Evolutionary conservation across 2,329 filamentous ascomycete species (phyloP).

Genomic region (Rachicladosporium sp.): DNA sequence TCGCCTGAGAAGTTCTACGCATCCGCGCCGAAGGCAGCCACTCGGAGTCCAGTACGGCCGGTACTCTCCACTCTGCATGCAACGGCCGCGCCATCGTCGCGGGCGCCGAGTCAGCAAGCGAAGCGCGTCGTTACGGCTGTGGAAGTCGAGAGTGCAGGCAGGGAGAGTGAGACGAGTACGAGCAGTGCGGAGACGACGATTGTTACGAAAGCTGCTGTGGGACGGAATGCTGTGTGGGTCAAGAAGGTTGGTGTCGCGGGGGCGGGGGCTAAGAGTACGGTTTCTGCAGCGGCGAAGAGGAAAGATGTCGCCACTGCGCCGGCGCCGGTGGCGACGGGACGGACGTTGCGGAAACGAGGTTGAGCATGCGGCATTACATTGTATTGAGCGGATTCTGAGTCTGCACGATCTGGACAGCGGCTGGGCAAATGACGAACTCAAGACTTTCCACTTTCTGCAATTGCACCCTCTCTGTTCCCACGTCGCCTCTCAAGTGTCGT

Average conservation of each 20-base stretch:
- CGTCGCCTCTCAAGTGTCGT: too few relatives aligned
- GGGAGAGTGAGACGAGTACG: constrained; percentile 46
- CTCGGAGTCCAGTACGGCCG: constrained; percentile 28
- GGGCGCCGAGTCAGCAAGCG: constrained; percentile 48
- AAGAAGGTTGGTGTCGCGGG: constrained; percentile 31
- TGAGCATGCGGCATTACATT: constrained; percentile 5
- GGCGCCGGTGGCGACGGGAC: constrained; percentile 10
- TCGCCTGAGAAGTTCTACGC: constrained; percentile 46
- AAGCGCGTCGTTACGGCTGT: constrained; percentile 32
- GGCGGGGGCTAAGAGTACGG: constrained; percentile 19
- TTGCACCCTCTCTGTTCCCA: too few relatives aligned
- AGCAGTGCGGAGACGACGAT: constrained; percentile 51
- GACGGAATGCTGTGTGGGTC: constrained; percentile 32
- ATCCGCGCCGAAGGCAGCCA: constrained; percentile 43
- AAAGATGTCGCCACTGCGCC: constrained; percentile 11
- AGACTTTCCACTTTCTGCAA: too few relatives aligned
- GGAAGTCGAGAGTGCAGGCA: constrained; percentile 15
- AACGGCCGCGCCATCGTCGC: constrained; percentile 40
- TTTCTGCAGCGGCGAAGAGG: constrained; percentile 9
- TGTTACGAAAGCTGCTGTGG: constrained; percentile 33
- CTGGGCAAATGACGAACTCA: too few relatives aligned
- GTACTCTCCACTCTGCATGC: constrained; percentile 14
- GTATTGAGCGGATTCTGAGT: too few relatives aligned
- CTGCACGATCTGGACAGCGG: too few relatives aligned
- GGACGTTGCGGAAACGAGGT: constrained; percentile 21